Base-by-base conservation (phyloP, 495 filamentous ascomycete genomes). In the Chlorociboria aeruginascens region DNA sequence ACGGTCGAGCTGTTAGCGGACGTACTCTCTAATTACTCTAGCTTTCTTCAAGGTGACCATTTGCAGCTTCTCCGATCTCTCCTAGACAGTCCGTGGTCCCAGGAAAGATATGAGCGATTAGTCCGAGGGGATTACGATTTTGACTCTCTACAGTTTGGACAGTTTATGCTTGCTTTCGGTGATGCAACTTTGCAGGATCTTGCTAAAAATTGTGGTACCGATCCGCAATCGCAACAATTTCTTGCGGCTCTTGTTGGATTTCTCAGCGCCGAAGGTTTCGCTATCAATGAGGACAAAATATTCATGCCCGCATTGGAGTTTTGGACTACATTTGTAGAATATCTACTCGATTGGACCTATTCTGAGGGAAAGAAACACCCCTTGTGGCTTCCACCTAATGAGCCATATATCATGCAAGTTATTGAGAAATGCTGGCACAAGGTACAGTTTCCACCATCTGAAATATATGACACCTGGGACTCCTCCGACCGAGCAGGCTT, bases 221-320 rank as follows among this genome's bases (percentile, higher is more conserved):
- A 67, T 48, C 60, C 51, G 39, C 71, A 63, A 46, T 71, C 60
- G 38, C 66, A 64, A 64, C 69, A 63, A 37, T 75, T 67, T 45
- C 66, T 82, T 10, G 48, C 61, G 11, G 64, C 70, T 7, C 62
- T 85, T 10, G 72, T 75, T 44, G 76, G 76, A 1, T 69, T 96
- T 14, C 70, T 89, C 40, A 76, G 72, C 28, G 77, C 77, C 7
- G 74, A 83, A 33, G 87, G 88, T 7, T 79, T 81, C 61, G 78
- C 86, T 3, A 81, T 81, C 3, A 77, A 77, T 20, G 86, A 93
- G 12, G 86, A 96, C 55, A 68, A 72, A 37, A 78, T 93, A 35
- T 87, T 86, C 36, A 74, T 83, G 2, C 74, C 78, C 3, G 79
- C 81, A 2, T 68, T 95, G 28, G 85, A 95, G 52, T 95, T 90